Percentiles rank a stretch among this genome's conserved stretches.
These are phyloP conservation scores for Platanthera zijinensis DNA, from an alignment of 106 monocot species.

Conservation along the genomic window DNA sequence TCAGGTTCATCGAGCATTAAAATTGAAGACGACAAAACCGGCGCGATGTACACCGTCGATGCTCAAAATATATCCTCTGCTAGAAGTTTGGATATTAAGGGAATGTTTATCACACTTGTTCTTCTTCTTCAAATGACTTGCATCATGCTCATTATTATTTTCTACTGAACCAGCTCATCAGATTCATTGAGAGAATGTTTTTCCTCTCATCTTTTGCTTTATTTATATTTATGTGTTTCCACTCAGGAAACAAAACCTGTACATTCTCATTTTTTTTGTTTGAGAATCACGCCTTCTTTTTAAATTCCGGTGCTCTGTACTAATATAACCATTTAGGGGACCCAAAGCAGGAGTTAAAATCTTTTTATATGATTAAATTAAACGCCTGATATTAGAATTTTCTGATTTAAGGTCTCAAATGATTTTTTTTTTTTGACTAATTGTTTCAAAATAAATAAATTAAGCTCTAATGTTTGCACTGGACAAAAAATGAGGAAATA, in stretches of 20 bases:
- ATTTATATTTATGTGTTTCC: neutral
- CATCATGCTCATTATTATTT: conserved; percentile 17
- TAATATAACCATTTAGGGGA: too few relatives aligned
- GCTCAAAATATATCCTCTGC: conserved; percentile 32
- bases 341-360: too few relatives aligned
- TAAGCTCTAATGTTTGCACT: too few relatives aligned
- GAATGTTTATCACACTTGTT: conserved; percentile 11
- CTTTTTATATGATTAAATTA: too few relatives aligned
- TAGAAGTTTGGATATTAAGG: conserved; percentile 11
- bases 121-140: conserved; percentile 16
- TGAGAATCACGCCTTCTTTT: too few relatives aligned
- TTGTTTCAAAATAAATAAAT: too few relatives aligned
- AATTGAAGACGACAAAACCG: conserved; percentile 48
- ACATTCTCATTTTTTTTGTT: neutral
- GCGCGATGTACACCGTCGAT: conserved; percentile 44
- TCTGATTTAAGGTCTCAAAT: too few relatives aligned
- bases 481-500: too few relatives aligned
- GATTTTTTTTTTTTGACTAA: too few relatives aligned
- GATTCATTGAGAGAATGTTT: neutral
- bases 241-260: neutral
- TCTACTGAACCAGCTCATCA: neutral
- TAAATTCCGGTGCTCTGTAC: too few relatives aligned
- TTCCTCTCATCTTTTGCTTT: neutral
- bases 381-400: too few relatives aligned
- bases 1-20: conserved; percentile 65